Percentiles rank a stretch among this genome's conserved stretches.
Evolutionary conservation across 768 basidiomycete species (phyloP).

Genomic region (Rhodosporidiobolus sp.): DNA sequence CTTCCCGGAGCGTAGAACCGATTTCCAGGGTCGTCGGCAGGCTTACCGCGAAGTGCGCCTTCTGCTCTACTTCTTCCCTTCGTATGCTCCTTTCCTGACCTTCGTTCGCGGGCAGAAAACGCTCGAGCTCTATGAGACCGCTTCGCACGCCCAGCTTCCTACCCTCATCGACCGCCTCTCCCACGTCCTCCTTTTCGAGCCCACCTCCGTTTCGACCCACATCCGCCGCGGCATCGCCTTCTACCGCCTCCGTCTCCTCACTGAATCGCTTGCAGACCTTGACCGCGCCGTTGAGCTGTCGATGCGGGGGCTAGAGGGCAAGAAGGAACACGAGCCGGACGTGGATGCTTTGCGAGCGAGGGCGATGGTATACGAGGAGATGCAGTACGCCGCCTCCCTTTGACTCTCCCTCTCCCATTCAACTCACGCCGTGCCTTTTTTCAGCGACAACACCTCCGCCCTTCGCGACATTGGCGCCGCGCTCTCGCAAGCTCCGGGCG

Average conservation of each 20-base stretch:
- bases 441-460: constrained; percentile 15
- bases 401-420: no score
- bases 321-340: constrained; percentile 8
- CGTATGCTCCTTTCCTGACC: background rate
- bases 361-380: constrained; percentile 27
- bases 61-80: no score
- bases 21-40: constrained; percentile 9
- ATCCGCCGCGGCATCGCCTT: constrained; percentile 17
- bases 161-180: constrained; percentile 23
- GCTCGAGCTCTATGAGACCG: constrained; percentile 9
- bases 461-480: constrained; percentile 6
- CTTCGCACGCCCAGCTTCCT: constrained; percentile 8
- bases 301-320: background rate
- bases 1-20: constrained; percentile 17
- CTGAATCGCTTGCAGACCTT: constrained; percentile 18
- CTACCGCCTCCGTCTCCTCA: constrained; percentile 27
- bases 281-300: constrained; percentile 15
- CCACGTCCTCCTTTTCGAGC: constrained; percentile 33
- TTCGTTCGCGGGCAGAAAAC: constrained; percentile 15
- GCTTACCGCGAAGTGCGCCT: constrained; percentile 11
- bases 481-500: constrained; percentile 4
- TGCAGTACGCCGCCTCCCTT: constrained; percentile 15
- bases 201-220: constrained; percentile 19
- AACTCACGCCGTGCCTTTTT: no score
- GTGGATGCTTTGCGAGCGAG: constrained; percentile 35